Conservation (phyloP, 768 basidiomycete genomes). For the Lyophyllum semitale region DNA sequence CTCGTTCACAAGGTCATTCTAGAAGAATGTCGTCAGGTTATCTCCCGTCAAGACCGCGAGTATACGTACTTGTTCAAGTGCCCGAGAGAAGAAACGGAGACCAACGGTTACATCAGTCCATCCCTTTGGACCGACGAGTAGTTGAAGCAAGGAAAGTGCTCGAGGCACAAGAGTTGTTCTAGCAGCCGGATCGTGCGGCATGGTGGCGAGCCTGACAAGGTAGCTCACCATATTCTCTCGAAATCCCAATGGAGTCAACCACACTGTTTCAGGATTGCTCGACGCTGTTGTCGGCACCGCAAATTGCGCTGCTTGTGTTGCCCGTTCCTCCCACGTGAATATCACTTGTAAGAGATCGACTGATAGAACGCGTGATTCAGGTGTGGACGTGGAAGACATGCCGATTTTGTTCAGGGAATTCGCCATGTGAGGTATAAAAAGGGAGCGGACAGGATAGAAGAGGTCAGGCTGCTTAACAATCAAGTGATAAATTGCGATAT, state of each 20-base stretch:
- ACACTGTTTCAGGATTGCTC: constrained; percentile 35
- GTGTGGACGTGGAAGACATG: constrained; percentile 66
- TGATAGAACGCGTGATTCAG: constrained; percentile 83
- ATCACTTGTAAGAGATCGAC: constrained; percentile 92
- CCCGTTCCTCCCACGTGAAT: constrained; percentile 89
- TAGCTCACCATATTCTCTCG: constrained; percentile 94
- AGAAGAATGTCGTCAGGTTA: constrained; percentile 5
- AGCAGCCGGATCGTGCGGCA: constrained; percentile 55
- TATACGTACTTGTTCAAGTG: constrained; percentile 72
- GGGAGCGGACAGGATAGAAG: constrained; percentile 89
- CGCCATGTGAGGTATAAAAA: constrained; percentile 94
- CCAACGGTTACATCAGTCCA: constrained; percentile 94
- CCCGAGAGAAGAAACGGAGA: constrained; percentile 83
- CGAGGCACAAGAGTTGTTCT: constrained; percentile 56
- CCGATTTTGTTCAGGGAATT: constrained; percentile 88
- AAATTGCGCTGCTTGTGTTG: constrained; percentile 29
- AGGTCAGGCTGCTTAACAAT: constrained; percentile 88
- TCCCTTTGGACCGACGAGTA: constrained; percentile 79
- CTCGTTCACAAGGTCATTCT: constrained; percentile 78
- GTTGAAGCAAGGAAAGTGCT: constrained; percentile 66
- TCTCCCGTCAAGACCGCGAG: constrained; percentile 1
- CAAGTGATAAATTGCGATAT: constrained; percentile 85
- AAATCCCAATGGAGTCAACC: constrained; percentile 78
- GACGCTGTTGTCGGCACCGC: constrained; percentile 20
- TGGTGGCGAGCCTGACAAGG: constrained; percentile 87